Percentiles rank a stretch among this genome's conserved stretches.
Conservation (phyloP, 1,284 basidiomycete genomes). For the Ceratobasidium papillatum region DNA sequence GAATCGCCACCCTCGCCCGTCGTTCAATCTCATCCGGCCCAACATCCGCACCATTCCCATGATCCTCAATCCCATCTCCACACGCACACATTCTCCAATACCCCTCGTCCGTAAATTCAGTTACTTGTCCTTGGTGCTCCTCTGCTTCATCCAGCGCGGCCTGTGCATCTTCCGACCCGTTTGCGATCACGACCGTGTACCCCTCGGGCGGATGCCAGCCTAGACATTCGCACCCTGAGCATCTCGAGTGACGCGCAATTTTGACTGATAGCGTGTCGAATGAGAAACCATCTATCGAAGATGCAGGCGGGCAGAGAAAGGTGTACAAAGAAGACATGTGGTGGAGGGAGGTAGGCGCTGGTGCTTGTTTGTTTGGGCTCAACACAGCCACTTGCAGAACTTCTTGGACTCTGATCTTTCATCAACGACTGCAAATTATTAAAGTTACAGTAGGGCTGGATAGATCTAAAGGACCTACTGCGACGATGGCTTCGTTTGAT, state of each 20-base stretch:
- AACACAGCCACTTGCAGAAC: neutral
- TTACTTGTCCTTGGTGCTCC: slow-evolving; percentile 56
- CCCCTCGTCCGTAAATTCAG: slow-evolving; percentile 52
- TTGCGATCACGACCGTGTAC: slow-evolving; percentile 65
- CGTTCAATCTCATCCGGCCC: slow-evolving; percentile 71
- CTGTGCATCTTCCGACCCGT: slow-evolving; percentile 58
- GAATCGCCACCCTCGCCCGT: slow-evolving; percentile 77
- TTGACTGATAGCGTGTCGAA: slow-evolving; percentile 64
- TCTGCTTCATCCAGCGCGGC: slow-evolving; percentile 69
- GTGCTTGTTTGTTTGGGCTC: neutral
- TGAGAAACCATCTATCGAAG: slow-evolving; percentile 33
- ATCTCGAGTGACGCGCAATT: slow-evolving; percentile 77
- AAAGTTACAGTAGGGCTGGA: neutral
- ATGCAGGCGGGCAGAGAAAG: slow-evolving; percentile 44
- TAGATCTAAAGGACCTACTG: neutral
- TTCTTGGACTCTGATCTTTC: neutral
- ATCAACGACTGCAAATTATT: neutral
- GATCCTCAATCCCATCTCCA: slow-evolving; percentile 73
- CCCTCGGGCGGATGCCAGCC: slow-evolving; percentile 73
- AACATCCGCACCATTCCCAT: slow-evolving; percentile 67
- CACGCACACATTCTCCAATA: slow-evolving; percentile 79
- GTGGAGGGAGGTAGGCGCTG: slow-evolving; percentile 14
- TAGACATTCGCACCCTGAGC: slow-evolving; percentile 66
- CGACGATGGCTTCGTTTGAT: neutral
- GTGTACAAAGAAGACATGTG: slow-evolving; percentile 29